Percentiles rank a stretch among this genome's conserved stretches.
phyloP scores from a whole-genome alignment of 139 green algal species.

The Ostreobium quekettii region DNA sequence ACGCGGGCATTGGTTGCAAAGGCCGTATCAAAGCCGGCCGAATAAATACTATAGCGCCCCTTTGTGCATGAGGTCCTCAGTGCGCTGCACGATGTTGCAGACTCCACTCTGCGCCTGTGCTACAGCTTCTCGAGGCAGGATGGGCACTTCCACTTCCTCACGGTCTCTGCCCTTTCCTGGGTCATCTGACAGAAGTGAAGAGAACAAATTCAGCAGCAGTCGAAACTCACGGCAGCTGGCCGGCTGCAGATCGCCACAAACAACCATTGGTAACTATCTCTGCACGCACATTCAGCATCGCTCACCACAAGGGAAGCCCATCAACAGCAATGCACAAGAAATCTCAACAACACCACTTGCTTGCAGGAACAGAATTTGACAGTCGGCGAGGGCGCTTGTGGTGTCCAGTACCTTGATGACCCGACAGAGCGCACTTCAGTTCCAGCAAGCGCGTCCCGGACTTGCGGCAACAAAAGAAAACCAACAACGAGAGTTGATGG shows the following conservation, averaged over 20 bases:
- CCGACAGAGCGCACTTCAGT: constrained; percentile 4
- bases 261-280: not conserved
- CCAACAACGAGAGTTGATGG: not conserved
- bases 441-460: not conserved
- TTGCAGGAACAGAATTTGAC: too few species aligned
- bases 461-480: not conserved
- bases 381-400: too few species aligned
- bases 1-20: too few species aligned
- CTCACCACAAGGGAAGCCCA: not conserved
- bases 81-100: too few species aligned
- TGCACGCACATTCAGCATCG: not conserved
- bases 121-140: too few species aligned
- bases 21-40: too few species aligned
- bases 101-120: too few species aligned
- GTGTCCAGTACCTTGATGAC: too few species aligned
- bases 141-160: constrained; percentile 50
- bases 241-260: not conserved
- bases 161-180: constrained; percentile 48
- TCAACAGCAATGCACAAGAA: constrained; percentile 3
- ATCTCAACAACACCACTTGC: not conserved
- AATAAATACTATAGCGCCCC: too few species aligned
- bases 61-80: too few species aligned
- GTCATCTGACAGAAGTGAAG: constrained; percentile 46
- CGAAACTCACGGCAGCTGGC: not conserved
- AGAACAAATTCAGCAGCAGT: not conserved